Conservation (phyloP, 2,329 filamentous ascomycete species). For the Teratosphaeria destructans region DNA sequence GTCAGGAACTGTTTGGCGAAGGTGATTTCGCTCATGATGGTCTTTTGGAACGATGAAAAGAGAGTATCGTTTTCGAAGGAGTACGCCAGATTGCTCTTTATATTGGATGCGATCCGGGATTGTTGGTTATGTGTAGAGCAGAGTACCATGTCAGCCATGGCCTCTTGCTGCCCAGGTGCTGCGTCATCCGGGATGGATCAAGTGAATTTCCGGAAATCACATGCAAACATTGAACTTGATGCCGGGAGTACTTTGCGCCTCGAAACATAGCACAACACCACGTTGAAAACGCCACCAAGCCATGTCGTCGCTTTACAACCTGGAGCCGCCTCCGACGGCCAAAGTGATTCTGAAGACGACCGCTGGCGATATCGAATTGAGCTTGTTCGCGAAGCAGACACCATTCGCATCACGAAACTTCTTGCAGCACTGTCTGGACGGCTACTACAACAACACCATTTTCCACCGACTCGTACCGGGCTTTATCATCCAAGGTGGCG, state of each 20-base stretch:
- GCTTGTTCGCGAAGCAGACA: slow-evolving; percentile 90
- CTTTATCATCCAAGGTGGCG: slow-evolving; percentile 90
- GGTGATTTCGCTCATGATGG: slow-evolving; percentile 49
- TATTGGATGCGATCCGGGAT: background rate
- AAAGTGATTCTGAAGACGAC: slow-evolving; percentile 88
- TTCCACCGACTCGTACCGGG: slow-evolving; percentile 89
- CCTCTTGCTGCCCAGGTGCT: background rate
- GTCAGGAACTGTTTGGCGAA: slow-evolving; percentile 80
- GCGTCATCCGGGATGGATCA: background rate
- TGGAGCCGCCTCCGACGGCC: slow-evolving; percentile 87
- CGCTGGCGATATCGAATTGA: slow-evolving; percentile 75
- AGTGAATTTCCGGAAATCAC: background rate
- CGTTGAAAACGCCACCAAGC: slow-evolving; percentile 1
- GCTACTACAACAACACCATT: slow-evolving; percentile 86
- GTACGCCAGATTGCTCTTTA: slow-evolving; percentile 3
- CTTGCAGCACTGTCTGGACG: slow-evolving; percentile 85
- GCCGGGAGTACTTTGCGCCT: background rate
- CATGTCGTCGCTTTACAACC: slow-evolving; percentile 89
- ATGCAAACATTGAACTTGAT: background rate
- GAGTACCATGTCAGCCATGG: background rate
- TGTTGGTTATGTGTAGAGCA: background rate
- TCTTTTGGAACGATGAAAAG: slow-evolving; percentile 31
- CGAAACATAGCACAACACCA: background rate
- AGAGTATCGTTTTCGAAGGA: slow-evolving; percentile 12
- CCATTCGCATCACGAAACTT: slow-evolving; percentile 91